phyloP scores from a whole-genome alignment of 768 basidiomycete species.

The Sporobolomyces pararoseus region DNA sequence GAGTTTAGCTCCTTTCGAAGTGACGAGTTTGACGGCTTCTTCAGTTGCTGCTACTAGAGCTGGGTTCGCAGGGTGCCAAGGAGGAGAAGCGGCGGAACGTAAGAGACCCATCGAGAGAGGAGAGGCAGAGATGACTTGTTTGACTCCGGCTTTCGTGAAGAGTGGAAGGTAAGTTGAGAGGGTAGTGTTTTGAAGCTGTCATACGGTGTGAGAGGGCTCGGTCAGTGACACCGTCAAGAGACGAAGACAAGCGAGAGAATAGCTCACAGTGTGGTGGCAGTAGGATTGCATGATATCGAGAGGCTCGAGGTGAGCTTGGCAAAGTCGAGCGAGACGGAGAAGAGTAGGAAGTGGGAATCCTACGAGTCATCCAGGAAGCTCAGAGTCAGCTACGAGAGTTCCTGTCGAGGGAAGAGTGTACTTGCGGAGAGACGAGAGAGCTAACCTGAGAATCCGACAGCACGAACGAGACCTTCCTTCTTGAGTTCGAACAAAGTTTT shows the following conservation, averaged over 20 bases:
- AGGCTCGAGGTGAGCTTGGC: slow-evolving; percentile 62
- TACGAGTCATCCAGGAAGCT: slow-evolving; percentile 44
- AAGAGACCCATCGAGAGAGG: slow-evolving; percentile 82
- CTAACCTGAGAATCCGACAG: slow-evolving; percentile 75
- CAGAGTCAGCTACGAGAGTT: no score
- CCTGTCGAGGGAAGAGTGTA: slow-evolving; percentile 46
- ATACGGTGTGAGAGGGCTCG: no score
- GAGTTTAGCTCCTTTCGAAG: slow-evolving; percentile 48
- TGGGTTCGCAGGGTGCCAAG: slow-evolving; percentile 74
- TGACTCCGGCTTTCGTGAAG: slow-evolving; percentile 61
- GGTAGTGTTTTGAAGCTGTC: slow-evolving; percentile 41
- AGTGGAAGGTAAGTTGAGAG: slow-evolving; percentile 53
- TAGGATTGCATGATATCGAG: slow-evolving; percentile 76
- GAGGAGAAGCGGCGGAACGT: slow-evolving; percentile 55
- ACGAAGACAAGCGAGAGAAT: background rate
- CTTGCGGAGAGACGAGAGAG: slow-evolving; percentile 65
- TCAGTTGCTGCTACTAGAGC: slow-evolving; percentile 54
- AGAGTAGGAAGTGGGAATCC: slow-evolving; percentile 78
- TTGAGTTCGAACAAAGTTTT: slow-evolving; percentile 65
- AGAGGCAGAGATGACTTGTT: slow-evolving; percentile 70
- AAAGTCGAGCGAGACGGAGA: slow-evolving; percentile 73
- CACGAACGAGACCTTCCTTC: slow-evolving; percentile 65
- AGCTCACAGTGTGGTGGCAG: slow-evolving; percentile 61
- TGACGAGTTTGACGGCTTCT: slow-evolving; percentile 48
- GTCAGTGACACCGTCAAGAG: background rate